phyloP scores from a whole-genome alignment of 208 protist genomes.

The Acanthamoeba sp. region DNA sequence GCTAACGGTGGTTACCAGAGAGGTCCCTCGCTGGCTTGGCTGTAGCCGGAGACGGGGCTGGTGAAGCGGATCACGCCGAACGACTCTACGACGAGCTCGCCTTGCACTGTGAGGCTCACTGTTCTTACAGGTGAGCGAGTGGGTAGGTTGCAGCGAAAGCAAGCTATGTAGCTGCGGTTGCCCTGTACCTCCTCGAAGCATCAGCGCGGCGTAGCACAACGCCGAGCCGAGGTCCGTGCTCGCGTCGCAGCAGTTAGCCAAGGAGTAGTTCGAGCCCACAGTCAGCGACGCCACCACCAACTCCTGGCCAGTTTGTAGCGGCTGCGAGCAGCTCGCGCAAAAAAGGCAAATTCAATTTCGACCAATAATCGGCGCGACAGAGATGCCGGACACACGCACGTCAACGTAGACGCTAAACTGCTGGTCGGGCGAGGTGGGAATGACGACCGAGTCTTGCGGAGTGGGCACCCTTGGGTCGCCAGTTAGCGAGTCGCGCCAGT shows the following conservation, averaged over 20 bases:
- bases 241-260: neutral
- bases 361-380: no score
- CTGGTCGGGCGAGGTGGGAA: no score
- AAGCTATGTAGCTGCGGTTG: no score
- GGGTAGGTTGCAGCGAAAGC: neutral
- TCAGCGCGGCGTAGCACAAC: neutral
- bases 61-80: neutral
- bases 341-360: no score
- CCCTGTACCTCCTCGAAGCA: neutral
- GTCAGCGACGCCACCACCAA: neutral
- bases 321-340: no score
- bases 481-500: neutral
- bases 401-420: no score
- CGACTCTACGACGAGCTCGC: neutral
- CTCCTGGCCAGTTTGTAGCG: neutral
- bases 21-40: neutral
- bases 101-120: neutral
- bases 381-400: no score
- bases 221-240: neutral
- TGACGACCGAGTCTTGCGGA: neutral
- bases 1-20: neutral
- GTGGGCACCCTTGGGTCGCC: neutral
- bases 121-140: neutral
- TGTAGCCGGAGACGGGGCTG: neutral
- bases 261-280: neutral